A percentile compares a stretch with the other conserved stretches of the same genome.
These are phyloP conservation scores for Lycium barbarum DNA, from an alignment of 257 asterid species.

Conservation along the genomic window DNA sequence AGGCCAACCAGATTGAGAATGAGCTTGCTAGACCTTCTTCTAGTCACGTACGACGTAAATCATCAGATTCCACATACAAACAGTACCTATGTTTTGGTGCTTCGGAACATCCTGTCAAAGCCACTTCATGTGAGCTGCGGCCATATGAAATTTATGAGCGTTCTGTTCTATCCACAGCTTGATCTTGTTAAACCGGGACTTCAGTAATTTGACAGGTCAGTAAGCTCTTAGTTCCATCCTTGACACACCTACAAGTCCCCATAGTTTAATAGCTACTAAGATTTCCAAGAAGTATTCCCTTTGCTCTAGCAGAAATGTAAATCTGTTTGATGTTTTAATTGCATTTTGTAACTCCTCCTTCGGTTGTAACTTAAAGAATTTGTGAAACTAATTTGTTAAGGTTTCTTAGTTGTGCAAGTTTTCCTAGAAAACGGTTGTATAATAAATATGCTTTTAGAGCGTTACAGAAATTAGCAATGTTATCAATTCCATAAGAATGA, in stretches of 20 bases:
- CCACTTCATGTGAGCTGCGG: constrained; percentile 37
- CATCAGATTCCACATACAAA: constrained; percentile 40
- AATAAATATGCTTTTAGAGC: not conserved
- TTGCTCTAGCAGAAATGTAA: constrained; percentile 1
- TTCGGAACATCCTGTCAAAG: constrained; percentile 42
- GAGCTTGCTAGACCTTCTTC: constrained; percentile 56
- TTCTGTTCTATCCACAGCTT: constrained; percentile 62
- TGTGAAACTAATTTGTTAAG: not conserved
- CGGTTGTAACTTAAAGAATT: not conserved
- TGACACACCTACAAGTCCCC: not conserved
- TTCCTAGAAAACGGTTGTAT: not conserved
- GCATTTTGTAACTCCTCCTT: not conserved
- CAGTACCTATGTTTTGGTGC: constrained; percentile 76
- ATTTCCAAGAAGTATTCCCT: not conserved
- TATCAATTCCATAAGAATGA: not conserved
- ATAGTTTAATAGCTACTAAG: not conserved
- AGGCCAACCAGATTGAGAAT: constrained; percentile 51
- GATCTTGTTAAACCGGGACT: constrained; percentile 25
- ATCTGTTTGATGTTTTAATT: constrained; percentile 20
- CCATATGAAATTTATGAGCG: constrained; percentile 63
- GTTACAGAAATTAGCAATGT: not conserved
- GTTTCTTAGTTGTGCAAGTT: constrained; percentile 7
- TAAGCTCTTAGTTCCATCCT: not conserved
- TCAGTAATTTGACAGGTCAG: not conserved
- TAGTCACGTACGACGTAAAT: constrained; percentile 14